Conservation (phyloP, 2,329 filamentous ascomycete species). For the Plectosphaerella sp. region DNA sequence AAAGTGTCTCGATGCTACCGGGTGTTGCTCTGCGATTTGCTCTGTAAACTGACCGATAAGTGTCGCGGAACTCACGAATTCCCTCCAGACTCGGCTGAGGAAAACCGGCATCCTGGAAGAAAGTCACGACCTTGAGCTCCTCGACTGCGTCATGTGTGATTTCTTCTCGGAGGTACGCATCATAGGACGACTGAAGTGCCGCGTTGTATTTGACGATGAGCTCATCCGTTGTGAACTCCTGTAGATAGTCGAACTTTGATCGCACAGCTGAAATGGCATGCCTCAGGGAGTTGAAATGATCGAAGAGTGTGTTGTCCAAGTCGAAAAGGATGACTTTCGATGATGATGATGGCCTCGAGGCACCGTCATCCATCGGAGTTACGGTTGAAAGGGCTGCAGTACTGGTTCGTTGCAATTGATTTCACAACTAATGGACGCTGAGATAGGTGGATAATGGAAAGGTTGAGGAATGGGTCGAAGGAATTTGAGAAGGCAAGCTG, state of each 20-base stretch:
- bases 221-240: background rate
- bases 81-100: background rate
- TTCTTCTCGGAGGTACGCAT: background rate
- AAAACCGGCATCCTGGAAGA: background rate
- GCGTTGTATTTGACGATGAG: conserved; percentile 1
- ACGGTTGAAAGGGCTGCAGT: too few species aligned
- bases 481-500: too few species aligned
- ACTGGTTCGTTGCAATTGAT: too few species aligned
- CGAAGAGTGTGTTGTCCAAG: conserved; percentile 4
- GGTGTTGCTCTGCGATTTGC: background rate
- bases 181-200: conserved; percentile 1
- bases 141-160: conserved; percentile 1
- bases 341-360: too few species aligned
- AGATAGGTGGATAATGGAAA: too few species aligned
- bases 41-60: background rate
- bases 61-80: background rate
- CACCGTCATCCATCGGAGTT: too few species aligned
- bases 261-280: conserved; percentile 1
- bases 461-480: too few species aligned
- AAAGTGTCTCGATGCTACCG: background rate
- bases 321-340: background rate
- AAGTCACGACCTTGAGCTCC: background rate
- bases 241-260: background rate
- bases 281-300: background rate
- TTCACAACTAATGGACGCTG: too few species aligned